Evolutionary conservation across 495 filamentous ascomycete species (phyloP).

Genomic region (Penicillium bialowiezense): DNA sequence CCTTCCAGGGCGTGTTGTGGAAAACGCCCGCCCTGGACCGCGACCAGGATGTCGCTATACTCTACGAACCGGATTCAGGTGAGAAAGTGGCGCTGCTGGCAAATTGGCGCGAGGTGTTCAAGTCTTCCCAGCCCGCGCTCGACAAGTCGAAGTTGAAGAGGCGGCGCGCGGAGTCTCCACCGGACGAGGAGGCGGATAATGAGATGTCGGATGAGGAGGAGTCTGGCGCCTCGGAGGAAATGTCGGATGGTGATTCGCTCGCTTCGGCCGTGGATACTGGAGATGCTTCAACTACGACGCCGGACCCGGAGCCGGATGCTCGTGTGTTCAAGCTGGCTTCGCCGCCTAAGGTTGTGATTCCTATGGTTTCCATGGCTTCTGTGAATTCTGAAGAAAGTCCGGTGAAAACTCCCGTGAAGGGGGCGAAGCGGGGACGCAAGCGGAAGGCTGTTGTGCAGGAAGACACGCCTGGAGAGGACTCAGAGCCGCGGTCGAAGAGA

Average conservation of each 20-base stretch:
- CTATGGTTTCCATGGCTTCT: slow-evolving; percentile 5
- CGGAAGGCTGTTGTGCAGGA: slow-evolving; percentile 32
- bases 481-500: slow-evolving; percentile 26
- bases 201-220: slow-evolving; percentile 14
- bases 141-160: slow-evolving; percentile 24
- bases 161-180: neutral
- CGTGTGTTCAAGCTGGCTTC: neutral
- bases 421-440: slow-evolving; percentile 24
- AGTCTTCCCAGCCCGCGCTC: slow-evolving; percentile 32
- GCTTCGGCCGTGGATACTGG: slow-evolving; percentile 14
- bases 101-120: slow-evolving; percentile 53
- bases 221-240: slow-evolving; percentile 14
- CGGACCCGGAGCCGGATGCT: slow-evolving; percentile 9
- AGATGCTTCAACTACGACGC: slow-evolving; percentile 25
- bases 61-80: slow-evolving; percentile 37
- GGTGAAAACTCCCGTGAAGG: too few species aligned
- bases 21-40: slow-evolving; percentile 22
- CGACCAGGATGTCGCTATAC: slow-evolving; percentile 25
- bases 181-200: slow-evolving; percentile 1
- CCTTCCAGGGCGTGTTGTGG: slow-evolving; percentile 45
- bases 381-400: too few species aligned
- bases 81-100: slow-evolving; percentile 46
- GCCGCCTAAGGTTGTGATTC: slow-evolving; percentile 14
- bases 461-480: slow-evolving; percentile 1
- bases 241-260: slow-evolving; percentile 18